Evolutionary conservation across 805 yeast species (phyloP).

Genomic region (Candida germanica): DNA sequence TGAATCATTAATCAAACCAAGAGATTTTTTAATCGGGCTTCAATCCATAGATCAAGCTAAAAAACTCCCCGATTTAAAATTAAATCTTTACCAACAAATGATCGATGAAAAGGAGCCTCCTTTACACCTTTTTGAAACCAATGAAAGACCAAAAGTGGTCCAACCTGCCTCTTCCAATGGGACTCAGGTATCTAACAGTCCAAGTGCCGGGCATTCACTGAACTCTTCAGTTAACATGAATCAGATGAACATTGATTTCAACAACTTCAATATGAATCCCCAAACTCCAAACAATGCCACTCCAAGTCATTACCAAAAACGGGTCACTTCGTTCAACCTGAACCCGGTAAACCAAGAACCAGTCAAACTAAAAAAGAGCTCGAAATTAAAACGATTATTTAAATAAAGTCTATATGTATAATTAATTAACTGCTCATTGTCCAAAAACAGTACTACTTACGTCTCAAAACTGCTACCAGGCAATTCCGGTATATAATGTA

Average conservation of each 20-base stretch:
- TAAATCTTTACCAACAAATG: conserved; percentile 28
- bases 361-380: conserved; percentile 33
- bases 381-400: conserved; percentile 46
- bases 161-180: neutral
- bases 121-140: conserved; percentile 34
- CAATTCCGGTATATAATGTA: too few species aligned
- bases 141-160: conserved; percentile 10
- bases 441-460: neutral
- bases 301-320: conserved; percentile 27
- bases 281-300: conserved; percentile 11
- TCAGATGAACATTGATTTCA: conserved; percentile 13
- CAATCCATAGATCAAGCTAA: conserved; percentile 38
- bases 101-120: conserved; percentile 41
- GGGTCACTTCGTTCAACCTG: conserved; percentile 10
- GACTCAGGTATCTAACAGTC: neutral
- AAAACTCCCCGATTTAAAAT: conserved; percentile 40
- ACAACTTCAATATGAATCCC: conserved; percentile 11
- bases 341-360: conserved; percentile 5
- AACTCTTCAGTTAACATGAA: neutral
- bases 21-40: conserved; percentile 42
- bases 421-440: too few species aligned
- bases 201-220: neutral
- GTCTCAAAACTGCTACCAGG: too few species aligned
- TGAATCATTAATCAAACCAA: conserved; percentile 65
- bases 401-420: conserved; percentile 22